These are phyloP conservation scores for Zychaea mexicana DNA, from an alignment of 371 early-diverging fungal genomes.

Conservation along the genomic window DNA sequence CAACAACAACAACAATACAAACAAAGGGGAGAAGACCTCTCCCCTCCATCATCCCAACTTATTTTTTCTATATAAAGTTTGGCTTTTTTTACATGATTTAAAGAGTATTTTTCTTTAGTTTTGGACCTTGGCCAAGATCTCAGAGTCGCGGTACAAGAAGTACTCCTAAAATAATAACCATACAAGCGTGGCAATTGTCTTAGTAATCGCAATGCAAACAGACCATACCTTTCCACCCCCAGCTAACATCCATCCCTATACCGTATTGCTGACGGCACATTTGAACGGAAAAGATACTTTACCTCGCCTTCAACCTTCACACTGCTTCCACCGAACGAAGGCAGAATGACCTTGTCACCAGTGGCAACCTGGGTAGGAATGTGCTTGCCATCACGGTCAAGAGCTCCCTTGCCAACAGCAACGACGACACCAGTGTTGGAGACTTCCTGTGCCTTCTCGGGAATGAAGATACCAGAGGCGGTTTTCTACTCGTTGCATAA, in stretches of 20 bases:
- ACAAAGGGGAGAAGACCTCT: too few relatives aligned
- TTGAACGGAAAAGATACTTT: too few relatives aligned
- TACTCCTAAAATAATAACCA: conserved; percentile 51
- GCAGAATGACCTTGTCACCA: conserved; percentile 96
- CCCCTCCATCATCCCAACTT: too few relatives aligned
- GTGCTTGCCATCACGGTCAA: conserved; percentile 85
- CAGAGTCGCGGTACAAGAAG: conserved; percentile 85
- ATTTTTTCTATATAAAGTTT: too few relatives aligned
- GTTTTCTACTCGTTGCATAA: conserved; percentile 73
- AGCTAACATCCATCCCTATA: too few relatives aligned
- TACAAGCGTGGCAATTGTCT: neutral
- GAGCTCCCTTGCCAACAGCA: conserved; percentile 92
- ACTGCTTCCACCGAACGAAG: conserved; percentile 89
- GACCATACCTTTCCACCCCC: neutral
- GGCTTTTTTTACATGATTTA: neutral
- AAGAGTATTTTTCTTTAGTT: conserved; percentile 15
- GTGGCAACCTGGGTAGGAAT: conserved; percentile 80
- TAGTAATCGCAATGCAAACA: too few relatives aligned
- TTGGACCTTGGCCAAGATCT: conserved; percentile 90
- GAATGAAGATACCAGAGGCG: conserved; percentile 94
- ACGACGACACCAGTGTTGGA: conserved; percentile 93
- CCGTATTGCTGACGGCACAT: too few relatives aligned
- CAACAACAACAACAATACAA: neutral
- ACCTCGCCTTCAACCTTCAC: conserved; percentile 90
- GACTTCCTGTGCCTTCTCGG: conserved; percentile 97